These are phyloP conservation scores for Talaromyces sp. DNA, from an alignment of 2,329 filamentous ascomycete genomes.

Conservation along the genomic window DNA sequence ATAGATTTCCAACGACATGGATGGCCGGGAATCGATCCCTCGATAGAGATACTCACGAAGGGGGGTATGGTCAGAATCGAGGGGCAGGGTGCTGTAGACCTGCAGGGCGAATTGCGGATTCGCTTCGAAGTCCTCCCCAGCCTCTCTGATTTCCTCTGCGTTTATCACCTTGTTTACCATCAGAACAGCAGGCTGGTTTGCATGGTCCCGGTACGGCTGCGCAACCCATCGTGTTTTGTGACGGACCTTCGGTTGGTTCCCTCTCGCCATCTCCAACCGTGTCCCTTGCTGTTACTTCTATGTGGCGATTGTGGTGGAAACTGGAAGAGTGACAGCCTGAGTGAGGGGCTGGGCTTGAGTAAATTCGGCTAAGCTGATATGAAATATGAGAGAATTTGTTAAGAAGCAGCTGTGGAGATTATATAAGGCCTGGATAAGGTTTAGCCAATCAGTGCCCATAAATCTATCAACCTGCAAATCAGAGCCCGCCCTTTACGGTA, in stretches of 20 bases:
- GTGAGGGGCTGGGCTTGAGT: no score
- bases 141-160: neutral
- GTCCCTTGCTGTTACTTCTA: neutral
- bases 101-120: conserved; percentile 9
- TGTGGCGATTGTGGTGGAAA: neutral
- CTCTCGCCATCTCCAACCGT: neutral
- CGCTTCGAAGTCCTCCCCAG: neutral
- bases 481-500: no score
- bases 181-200: conserved; percentile 2
- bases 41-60: conserved; percentile 8
- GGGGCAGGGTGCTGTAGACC: conserved; percentile 14
- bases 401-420: no score
- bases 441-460: no score
- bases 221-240: neutral
- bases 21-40: neutral
- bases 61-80: conserved; percentile 8
- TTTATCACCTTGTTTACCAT: neutral
- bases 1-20: conserved; percentile 16
- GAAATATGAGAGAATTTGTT: no score
- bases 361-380: no score
- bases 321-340: neutral
- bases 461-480: no score
- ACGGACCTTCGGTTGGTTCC: neutral
- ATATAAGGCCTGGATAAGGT: no score
- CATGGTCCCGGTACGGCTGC: neutral